A percentile compares a stretch with the other conserved stretches of the same genome.
Evolutionary conservation across 208 protist genomes (phyloP).

Genomic region (Trypanosoma brucei): DNA sequence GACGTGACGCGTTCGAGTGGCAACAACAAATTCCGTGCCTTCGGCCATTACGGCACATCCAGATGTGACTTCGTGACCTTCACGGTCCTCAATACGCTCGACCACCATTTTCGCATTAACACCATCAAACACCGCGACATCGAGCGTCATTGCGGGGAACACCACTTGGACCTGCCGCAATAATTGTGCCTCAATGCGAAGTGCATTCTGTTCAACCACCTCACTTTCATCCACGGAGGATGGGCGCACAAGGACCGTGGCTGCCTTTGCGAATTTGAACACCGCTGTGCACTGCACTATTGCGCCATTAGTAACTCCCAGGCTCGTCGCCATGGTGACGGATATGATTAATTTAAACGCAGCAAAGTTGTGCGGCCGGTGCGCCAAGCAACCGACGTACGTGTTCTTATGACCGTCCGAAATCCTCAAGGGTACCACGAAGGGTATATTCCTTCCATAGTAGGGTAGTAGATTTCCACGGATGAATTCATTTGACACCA

Average conservation of each 20-base stretch:
- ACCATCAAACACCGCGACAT: conserved; percentile 54
- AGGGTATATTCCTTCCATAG: conserved; percentile 39
- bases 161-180: conserved; percentile 85
- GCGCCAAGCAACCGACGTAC: conserved; percentile 71
- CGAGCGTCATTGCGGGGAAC: conserved; percentile 68
- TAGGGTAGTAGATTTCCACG: conserved; percentile 35
- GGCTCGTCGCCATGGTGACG: conserved; percentile 38
- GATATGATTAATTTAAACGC: conserved; percentile 54
- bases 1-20: conserved; percentile 45
- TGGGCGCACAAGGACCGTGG: conserved; percentile 72
- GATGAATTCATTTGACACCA: conserved; percentile 48
- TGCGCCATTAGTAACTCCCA: conserved; percentile 52
- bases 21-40: conserved; percentile 82
- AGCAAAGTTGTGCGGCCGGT: conserved; percentile 36
- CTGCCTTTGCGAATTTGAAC: conserved; percentile 39
- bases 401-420: conserved; percentile 38
- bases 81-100: conserved; percentile 50
- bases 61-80: conserved; percentile 24
- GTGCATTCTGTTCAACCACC: conserved; percentile 87
- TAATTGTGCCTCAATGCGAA: conserved; percentile 75
- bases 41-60: conserved; percentile 78
- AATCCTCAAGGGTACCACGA: conserved; percentile 54
- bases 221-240: conserved; percentile 89
- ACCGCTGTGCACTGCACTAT: conserved; percentile 50
- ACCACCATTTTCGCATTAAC: conserved; percentile 66